These are phyloP conservation scores for Capsicum pubescens DNA, from an alignment of 257 asterid genomes.

Conservation along the genomic window DNA sequence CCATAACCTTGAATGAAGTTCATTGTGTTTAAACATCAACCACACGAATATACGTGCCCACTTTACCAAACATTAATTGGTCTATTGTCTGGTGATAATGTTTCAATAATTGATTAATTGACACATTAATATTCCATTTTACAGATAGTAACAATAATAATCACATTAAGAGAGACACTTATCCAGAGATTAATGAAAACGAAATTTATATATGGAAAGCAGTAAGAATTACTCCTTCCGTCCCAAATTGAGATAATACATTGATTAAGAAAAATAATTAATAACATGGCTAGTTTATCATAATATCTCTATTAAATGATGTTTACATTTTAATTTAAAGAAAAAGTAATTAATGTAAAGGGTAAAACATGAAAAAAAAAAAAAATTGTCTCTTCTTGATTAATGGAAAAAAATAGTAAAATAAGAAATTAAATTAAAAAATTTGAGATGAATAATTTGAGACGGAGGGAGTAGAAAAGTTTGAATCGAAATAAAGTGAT, in stretches of 20 bases:
- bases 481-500: not conserved
- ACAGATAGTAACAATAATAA: not conserved
- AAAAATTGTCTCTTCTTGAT: too few species aligned
- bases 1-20: not conserved
- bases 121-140: not conserved
- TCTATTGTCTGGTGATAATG: conserved; percentile 16
- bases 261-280: too few species aligned
- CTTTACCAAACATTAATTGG: conserved; percentile 27
- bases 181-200: not conserved
- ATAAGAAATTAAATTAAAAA: too few species aligned
- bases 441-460: too few species aligned
- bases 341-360: too few species aligned
- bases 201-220: conserved; percentile 7
- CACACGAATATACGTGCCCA: conserved; percentile 10
- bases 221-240: too few species aligned
- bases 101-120: conserved; percentile 26
- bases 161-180: not conserved
- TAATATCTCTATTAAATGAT: too few species aligned
- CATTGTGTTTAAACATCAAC: conserved; percentile 19
- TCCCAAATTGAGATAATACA: too few species aligned
- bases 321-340: too few species aligned
- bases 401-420: too few species aligned
- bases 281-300: too few species aligned
- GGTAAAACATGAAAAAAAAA: too few species aligned
- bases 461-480: not conserved